These are phyloP conservation scores for Vararia minispora DNA, from an alignment of 768 basidiomycete species.

Conservation along the genomic window DNA sequence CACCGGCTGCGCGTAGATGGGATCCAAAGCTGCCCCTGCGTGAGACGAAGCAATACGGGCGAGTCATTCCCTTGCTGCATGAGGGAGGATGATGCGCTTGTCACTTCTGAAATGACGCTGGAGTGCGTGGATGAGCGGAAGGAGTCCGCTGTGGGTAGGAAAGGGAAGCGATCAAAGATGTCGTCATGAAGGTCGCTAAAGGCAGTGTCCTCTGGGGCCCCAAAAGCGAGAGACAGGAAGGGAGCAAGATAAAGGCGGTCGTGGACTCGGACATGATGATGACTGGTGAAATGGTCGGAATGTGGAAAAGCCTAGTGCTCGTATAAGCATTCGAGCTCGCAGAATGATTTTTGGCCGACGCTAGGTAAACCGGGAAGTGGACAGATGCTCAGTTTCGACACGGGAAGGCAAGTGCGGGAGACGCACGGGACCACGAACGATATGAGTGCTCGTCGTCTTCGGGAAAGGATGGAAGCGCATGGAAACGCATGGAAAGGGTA, in stretches of 20 bases:
- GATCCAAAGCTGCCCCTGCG: slow-evolving; percentile 97
- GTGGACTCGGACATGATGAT: slow-evolving; percentile 43
- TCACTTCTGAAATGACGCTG: slow-evolving; percentile 20
- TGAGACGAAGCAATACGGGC: slow-evolving; percentile 58
- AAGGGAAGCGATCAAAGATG: slow-evolving; percentile 34
- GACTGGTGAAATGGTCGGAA: no score
- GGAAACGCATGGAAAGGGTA: no score
- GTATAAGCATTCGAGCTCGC: no score
- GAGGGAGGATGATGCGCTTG: slow-evolving; percentile 26
- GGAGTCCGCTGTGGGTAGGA: slow-evolving; percentile 31
- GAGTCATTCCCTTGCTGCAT: slow-evolving; percentile 16
- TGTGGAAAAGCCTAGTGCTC: no score
- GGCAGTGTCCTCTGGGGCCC: slow-evolving; percentile 28
- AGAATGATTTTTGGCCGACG: no score
- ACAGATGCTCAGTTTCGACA: no score
- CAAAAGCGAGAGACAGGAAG: slow-evolving; percentile 43
- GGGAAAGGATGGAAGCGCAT: no score
- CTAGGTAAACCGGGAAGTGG: no score
- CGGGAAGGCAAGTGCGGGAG: no score
- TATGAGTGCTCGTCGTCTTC: no score
- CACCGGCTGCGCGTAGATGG: slow-evolving; percentile 92
- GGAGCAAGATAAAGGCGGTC: slow-evolving; percentile 49
- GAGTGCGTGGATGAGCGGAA: slow-evolving; percentile 31
- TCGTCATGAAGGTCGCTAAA: slow-evolving; percentile 31
- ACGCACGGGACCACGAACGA: no score